Evolutionary conservation across 192 early-diverging fungal species (phyloP), one percentile per base, ranked within the genome.

Genomic region (Piromyces finnis): DNA sequence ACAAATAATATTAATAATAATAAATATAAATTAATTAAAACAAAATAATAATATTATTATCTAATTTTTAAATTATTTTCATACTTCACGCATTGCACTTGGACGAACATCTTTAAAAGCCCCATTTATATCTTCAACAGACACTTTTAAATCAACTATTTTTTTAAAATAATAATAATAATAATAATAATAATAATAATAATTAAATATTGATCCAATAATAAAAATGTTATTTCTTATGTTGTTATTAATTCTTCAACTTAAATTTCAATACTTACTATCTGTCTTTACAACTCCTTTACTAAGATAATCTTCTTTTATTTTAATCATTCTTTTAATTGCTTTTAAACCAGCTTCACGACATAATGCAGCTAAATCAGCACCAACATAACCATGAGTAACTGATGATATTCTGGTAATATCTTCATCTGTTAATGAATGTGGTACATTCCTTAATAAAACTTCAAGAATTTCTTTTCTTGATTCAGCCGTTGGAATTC

Each of bases 301-400:
- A 18, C 26, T 15, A 81, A 59, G 13, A 28, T 29, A 30, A 27
- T 80, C 5, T 78, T 32, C 1, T 22, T 77, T 78, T 30, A 30
- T 78, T 5, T 59, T 82, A 78, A 86, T 81, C 26, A 81, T 83
- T 29, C 88, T 82, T 81, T 92, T 86, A 29, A 99, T 92, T 26
- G 92, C 89, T 77, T 89, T 87, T 17, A 98, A 80, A 11, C 95
- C 98, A 7, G 96, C 95, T 81, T 99, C 96, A 27, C 93, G 88
- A 78, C 90, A 88, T 6, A 97, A 87, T 12, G 94, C 93, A 5
- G 94, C 93, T 28, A 99, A 82, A 85, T 99, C 98, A 7, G 98
- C 98, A n/a, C 98, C 98, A 79, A 98, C 97, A 84, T 93, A 99
- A 0, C 98, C 98, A 82, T 99, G 98, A 0, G 93, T 89, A 32